Conservation (phyloP, 2,329 filamentous ascomycete species). For the Fusarium cicatricum region DNA sequence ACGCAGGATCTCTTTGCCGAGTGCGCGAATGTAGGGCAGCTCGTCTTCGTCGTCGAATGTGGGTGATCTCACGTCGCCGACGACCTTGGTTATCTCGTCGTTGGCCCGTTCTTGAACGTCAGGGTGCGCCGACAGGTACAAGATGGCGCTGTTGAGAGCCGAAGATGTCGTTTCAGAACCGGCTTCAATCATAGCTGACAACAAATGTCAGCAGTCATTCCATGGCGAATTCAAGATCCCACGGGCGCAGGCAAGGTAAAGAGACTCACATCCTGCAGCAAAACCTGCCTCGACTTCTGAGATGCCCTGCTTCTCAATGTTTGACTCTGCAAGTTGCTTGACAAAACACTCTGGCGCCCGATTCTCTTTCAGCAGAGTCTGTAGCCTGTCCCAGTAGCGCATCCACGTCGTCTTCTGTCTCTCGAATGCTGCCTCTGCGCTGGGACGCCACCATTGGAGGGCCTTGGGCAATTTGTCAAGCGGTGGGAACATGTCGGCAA, state of each 20-base stretch:
- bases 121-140: constrained; percentile 10
- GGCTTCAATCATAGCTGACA: constrained; percentile 19
- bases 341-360: constrained; percentile 14
- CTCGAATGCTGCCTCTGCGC: constrained; percentile 3
- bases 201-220: no score
- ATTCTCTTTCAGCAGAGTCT: not conserved
- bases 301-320: constrained; percentile 23
- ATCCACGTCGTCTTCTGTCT: constrained; percentile 12
- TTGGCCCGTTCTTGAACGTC: constrained; percentile 49
- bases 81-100: constrained; percentile 59
- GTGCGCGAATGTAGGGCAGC: constrained; percentile 61
- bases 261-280: constrained; percentile 10
- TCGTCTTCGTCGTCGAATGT: constrained; percentile 55
- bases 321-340: not conserved
- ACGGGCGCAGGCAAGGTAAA: no score
- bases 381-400: constrained; percentile 12
- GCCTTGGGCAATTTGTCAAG: constrained; percentile 1
- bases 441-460: constrained; percentile 17
- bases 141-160: constrained; percentile 13
- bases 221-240: no score
- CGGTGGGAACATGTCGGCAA: constrained; percentile 9
- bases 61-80: constrained; percentile 58
- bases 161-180: constrained; percentile 22
- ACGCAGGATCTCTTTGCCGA: constrained; percentile 64
- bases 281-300: constrained; percentile 8